phyloP scores from a whole-genome alignment of 1,284 basidiomycete species.

The Coniophora puteana region DNA sequence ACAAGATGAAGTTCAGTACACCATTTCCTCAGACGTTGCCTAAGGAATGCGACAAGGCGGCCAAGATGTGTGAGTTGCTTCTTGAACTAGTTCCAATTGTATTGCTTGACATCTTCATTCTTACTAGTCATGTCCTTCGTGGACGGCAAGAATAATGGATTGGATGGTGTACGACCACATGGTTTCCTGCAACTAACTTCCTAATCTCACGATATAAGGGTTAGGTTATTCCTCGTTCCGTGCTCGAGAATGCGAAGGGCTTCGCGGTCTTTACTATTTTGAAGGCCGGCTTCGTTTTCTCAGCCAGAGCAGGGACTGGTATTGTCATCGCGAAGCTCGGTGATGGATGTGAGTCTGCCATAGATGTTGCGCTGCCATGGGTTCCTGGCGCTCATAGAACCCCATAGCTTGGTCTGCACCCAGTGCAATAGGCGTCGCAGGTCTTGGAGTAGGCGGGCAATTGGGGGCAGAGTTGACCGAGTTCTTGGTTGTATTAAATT shows the following conservation, averaged over 20 bases:
- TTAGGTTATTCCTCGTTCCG: slow-evolving; percentile 60
- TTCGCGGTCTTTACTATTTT: slow-evolving; percentile 83
- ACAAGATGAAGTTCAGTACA: slow-evolving; percentile 58
- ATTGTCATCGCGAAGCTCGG: slow-evolving; percentile 86
- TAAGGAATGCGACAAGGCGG: slow-evolving; percentile 74
- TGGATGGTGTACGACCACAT: slow-evolving; percentile 55
- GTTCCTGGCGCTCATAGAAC: slow-evolving; percentile 2
- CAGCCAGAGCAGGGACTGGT: slow-evolving; percentile 83
- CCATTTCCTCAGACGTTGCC: slow-evolving; percentile 68
- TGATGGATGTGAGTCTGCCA: slow-evolving; percentile 71
- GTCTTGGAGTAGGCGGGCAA: slow-evolving; percentile 86
- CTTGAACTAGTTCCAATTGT: slow-evolving; percentile 2
- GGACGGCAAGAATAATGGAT: slow-evolving; percentile 64
- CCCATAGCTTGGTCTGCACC: slow-evolving; percentile 86
- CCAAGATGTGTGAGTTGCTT: slow-evolving; percentile 60
- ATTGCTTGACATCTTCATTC: slow-evolving; percentile 10
- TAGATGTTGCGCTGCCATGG: slow-evolving; percentile 1
- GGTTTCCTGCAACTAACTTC: neutral
- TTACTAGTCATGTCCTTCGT: slow-evolving; percentile 68
- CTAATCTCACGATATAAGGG: slow-evolving; percentile 3
- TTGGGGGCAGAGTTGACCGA: slow-evolving; percentile 90
- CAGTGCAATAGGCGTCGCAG: slow-evolving; percentile 93
- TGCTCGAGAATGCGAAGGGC: slow-evolving; percentile 76
- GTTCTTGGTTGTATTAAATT: slow-evolving; percentile 91
- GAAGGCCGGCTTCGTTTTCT: slow-evolving; percentile 78